Base-by-base conservation (phyloP, 345 rosid genomes). In the Gossypium arboreum region DNA sequence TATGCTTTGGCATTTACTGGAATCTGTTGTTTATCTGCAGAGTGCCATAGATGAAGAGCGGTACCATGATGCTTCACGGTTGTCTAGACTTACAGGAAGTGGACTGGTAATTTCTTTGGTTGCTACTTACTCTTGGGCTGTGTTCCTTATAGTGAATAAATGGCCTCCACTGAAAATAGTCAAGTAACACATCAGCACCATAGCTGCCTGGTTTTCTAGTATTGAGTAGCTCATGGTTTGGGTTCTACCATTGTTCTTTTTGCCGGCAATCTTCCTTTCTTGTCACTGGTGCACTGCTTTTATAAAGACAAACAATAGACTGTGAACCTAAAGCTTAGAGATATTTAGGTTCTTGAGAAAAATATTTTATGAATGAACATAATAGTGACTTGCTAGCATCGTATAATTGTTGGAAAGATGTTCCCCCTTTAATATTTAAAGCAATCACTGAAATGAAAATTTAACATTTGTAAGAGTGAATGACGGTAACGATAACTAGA, bases 31-130 rank as follows among this genome's bases (percentile, higher is more conserved):
- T 75, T 73, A 9, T 73, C 55, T 76, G 81, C 88, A 94, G 98
- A 83, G 71, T 58, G 97, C 97, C 22, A 81, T 92, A 73, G 83
- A 78, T 39, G 92, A 94, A 77, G 98, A 95, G 82, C 90, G 94
- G 34, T 95, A 92, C 79, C 90, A 81, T 76, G 98, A 92, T 84
- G 98, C 98, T 81, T 92, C 93, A 12, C 84, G 82, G 75, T 76
- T 94, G 79, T 86, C 91, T 76, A 92, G 81, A 80, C 67, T 73
- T 63, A 91, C 97, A 15, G 97, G 96, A 81, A 86, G 93, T 73
- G 98, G 98, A 81, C 80, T 94, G 98, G 98, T 94, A 90, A 43
- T 54, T 76, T 72, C 61, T 45, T 20, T 44, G 13, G 52, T 56
- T 73, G 54, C 58, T 16, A 20, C 75, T 22, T 16, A 9, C 8